These are phyloP conservation scores for Spiraea crenata DNA, from an alignment of 331 rosid genomes.

Conservation along the genomic window DNA sequence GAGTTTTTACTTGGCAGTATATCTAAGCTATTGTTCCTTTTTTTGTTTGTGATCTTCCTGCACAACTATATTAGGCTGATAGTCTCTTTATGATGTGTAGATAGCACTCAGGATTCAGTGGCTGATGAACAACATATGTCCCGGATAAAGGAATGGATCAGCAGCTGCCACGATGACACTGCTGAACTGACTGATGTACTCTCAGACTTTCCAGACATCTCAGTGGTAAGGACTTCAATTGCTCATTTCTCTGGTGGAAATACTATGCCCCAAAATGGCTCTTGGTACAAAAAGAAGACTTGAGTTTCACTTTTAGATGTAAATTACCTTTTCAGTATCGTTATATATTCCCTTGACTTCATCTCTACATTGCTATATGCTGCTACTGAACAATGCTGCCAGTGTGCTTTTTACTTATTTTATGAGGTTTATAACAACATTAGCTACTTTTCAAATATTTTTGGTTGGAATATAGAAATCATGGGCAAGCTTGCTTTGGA, in stretches of 20 bases:
- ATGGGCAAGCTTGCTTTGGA: constrained; percentile 66
- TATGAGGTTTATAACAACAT: neutral
- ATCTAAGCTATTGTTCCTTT: neutral
- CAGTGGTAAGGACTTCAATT: constrained; percentile 50
- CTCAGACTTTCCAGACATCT: constrained; percentile 86
- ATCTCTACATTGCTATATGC: constrained; percentile 34
- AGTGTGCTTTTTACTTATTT: neutral
- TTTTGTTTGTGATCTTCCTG: neutral
- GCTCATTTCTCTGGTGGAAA: constrained; percentile 1
- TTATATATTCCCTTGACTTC: constrained; percentile 15
- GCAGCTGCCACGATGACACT: constrained; percentile 50
- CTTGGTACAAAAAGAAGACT: neutral
- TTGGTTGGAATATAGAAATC: constrained; percentile 53
- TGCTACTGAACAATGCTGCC: constrained; percentile 34
- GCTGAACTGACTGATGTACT: constrained; percentile 69
- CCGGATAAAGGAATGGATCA: constrained; percentile 82
- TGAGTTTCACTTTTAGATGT: neutral
- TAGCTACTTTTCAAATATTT: constrained; percentile 22
- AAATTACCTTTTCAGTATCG: neutral
- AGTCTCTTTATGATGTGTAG: constrained; percentile 34
- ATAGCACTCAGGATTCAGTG: constrained; percentile 73
- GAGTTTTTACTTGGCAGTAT: neutral
- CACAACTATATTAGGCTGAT: neutral
- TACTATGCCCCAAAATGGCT: neutral
- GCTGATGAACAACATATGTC: constrained; percentile 73